Evolutionary conservation across 495 filamentous ascomycete species (phyloP).

Genomic region (Penicillium bovifimosum): DNA sequence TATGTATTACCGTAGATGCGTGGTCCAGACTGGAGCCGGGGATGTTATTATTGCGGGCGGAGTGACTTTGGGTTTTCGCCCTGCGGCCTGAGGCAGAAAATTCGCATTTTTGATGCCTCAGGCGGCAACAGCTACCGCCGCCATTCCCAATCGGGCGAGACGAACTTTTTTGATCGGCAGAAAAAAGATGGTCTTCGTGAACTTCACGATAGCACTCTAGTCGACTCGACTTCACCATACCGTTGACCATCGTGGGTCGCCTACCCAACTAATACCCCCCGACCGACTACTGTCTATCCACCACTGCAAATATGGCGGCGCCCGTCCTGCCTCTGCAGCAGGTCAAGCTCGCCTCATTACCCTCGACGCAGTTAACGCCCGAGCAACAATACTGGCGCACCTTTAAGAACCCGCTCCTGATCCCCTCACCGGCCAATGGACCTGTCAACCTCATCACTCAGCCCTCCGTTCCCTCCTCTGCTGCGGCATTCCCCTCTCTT

Average conservation of each 20-base stretch:
- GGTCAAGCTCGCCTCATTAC: slow-evolving; percentile 67
- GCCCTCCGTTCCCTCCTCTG: slow-evolving; percentile 51
- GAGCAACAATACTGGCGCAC: slow-evolving; percentile 94
- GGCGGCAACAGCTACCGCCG: slow-evolving; percentile 15
- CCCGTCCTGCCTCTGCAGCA: slow-evolving; percentile 76
- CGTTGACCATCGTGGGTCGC: background rate
- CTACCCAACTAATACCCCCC: background rate
- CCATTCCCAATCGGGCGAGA: slow-evolving; percentile 21
- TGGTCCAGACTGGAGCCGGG: too few species aligned
- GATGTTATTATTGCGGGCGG: background rate
- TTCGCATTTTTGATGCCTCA: slow-evolving; percentile 1
- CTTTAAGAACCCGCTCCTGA: slow-evolving; percentile 80
- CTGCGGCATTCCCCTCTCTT: slow-evolving; percentile 42
- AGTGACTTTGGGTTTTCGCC: background rate
- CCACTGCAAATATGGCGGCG: slow-evolving; percentile 65
- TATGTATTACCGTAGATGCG: too few species aligned
- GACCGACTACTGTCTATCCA: background rate
- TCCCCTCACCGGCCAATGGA: slow-evolving; percentile 79
- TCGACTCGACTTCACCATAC: background rate
- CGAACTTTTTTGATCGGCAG: slow-evolving; percentile 31
- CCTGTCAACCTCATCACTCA: slow-evolving; percentile 85
- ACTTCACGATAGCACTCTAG: slow-evolving; percentile 12
- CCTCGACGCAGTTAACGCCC: slow-evolving; percentile 54
- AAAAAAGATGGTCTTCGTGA: slow-evolving; percentile 26
- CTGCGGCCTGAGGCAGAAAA: slow-evolving; percentile 1